A percentile compares a stretch with the other conserved stretches of the same genome.
Evolutionary conservation across 352 stramenopile species (phyloP).

Genomic region (Globisporangium lucens): DNA sequence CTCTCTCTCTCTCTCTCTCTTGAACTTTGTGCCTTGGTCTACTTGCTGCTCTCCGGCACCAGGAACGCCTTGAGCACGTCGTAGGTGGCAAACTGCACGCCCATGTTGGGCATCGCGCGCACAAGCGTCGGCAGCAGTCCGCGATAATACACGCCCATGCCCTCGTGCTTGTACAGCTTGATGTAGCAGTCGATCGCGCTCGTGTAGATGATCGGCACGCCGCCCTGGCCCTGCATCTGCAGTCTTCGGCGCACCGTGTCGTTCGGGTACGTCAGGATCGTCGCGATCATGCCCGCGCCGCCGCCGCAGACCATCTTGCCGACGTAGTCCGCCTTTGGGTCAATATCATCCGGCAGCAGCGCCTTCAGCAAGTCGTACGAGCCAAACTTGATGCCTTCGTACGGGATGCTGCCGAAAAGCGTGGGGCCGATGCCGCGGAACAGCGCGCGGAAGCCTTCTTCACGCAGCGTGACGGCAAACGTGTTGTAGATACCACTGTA

Average conservation of each 20-base stretch:
- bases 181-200: conserved; percentile 80
- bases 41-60: conserved; percentile 12
- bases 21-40: not conserved
- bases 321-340: conserved; percentile 52
- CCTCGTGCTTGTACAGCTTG: conserved; percentile 58
- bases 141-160: conserved; percentile 68
- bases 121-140: conserved; percentile 77
- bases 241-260: conserved; percentile 82
- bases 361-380: conserved; percentile 69
- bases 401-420: conserved; percentile 65
- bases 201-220: conserved; percentile 52
- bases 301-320: conserved; percentile 78
- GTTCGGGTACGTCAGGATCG: conserved; percentile 87
- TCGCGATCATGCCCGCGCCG: conserved; percentile 77
- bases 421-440: conserved; percentile 75
- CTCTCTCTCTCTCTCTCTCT: conserved; percentile 13
- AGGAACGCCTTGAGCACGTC: conserved; percentile 66
- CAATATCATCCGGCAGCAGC: conserved; percentile 51
- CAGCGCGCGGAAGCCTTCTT: conserved; percentile 61
- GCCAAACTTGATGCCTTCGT: conserved; percentile 83
- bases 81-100: conserved; percentile 86
- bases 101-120: conserved; percentile 84
- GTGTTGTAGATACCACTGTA: conserved; percentile 76
- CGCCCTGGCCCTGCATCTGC: conserved; percentile 84
- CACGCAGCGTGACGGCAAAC: conserved; percentile 58